Evolutionary conservation across 176 grass and related monocot species (phyloP).

Genomic region (Urochloa ruziziensis): DNA sequence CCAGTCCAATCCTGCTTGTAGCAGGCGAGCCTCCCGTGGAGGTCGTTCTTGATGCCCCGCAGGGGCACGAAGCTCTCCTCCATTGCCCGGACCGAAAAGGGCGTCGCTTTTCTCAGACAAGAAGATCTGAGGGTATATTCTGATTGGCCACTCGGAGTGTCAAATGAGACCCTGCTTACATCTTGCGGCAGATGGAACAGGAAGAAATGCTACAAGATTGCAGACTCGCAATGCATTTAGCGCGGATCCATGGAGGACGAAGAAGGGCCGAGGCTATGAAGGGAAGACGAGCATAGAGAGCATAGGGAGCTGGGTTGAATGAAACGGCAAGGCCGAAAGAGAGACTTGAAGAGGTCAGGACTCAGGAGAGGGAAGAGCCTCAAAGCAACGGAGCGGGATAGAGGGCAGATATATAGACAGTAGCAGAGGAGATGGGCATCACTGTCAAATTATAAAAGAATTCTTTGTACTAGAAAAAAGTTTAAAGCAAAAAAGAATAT

Average conservation of each 20-base stretch:
- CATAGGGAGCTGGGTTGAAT: background rate
- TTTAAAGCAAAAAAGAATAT: background rate
- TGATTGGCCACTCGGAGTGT: constrained; percentile 16
- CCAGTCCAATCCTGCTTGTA: constrained; percentile 98
- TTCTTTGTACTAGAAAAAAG: constrained; percentile 1
- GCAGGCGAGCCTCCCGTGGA: constrained; percentile 70
- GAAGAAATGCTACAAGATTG: constrained; percentile 19
- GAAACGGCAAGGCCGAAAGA: background rate
- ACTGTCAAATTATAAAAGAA: constrained; percentile 25
- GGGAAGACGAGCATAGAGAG: constrained; percentile 7
- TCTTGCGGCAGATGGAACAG: constrained; percentile 34
- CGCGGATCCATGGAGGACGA: constrained; percentile 40
- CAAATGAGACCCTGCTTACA: constrained; percentile 40
- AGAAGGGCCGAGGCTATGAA: constrained; percentile 25
- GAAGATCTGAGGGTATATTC: constrained; percentile 40
- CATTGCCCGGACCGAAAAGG: constrained; percentile 36
- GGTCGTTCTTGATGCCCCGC: constrained; percentile 82
- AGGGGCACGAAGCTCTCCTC: constrained; percentile 92
- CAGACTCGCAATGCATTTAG: constrained; percentile 37
- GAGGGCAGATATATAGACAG: constrained; percentile 44
- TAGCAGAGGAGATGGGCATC: constrained; percentile 10
- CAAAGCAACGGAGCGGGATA: constrained; percentile 25
- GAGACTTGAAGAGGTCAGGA: background rate
- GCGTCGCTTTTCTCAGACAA: constrained; percentile 21
- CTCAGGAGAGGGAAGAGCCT: background rate